Percentiles rank a stretch among this genome's conserved stretches.
Conservation (phyloP, 371 early-diverging fungal genomes). For the Mortierella sp. region DNA sequence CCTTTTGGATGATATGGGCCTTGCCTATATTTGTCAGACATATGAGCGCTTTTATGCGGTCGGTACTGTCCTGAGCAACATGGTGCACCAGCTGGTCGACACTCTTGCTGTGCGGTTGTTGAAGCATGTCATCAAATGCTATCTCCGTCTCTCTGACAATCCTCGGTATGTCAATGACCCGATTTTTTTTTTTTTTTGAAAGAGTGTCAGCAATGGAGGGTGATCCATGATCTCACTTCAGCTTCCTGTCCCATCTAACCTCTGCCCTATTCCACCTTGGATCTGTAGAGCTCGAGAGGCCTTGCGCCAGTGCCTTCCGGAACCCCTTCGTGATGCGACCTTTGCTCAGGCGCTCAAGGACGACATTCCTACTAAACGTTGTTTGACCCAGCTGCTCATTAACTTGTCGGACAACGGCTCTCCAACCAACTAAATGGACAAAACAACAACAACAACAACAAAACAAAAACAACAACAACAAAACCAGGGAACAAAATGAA, state of each 20-base stretch:
- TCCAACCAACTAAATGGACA: not conserved
- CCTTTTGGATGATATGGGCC: constrained; percentile 93
- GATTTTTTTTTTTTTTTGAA: not conserved
- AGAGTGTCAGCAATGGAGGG: no score
- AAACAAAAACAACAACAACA: not conserved
- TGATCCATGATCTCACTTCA: no score
- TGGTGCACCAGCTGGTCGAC: constrained; percentile 93
- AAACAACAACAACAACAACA: not conserved
- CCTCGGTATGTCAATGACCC: constrained; percentile 63
- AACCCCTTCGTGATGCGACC: constrained; percentile 82
- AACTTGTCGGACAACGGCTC: constrained; percentile 65
- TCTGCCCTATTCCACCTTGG: no score
- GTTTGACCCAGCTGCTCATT: constrained; percentile 71
- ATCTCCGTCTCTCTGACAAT: constrained; percentile 94
- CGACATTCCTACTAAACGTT: constrained; percentile 83
- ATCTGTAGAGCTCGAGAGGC: constrained; percentile 81
- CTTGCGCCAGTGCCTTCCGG: constrained; percentile 88
- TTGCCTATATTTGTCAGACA: constrained; percentile 97
- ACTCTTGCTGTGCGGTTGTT: constrained; percentile 88
- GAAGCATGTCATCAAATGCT: constrained; percentile 96
- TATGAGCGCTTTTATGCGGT: constrained; percentile 98
- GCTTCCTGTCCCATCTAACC: not conserved
- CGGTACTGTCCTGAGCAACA: constrained; percentile 92
- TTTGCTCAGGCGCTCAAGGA: constrained; percentile 84
- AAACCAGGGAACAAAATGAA: not conserved